A percentile compares a stretch with the other conserved stretches of the same genome.
Evolutionary conservation across 2,329 filamentous ascomycete genomes (phyloP).

Genomic region (Monosporascus cannonballus): DNA sequence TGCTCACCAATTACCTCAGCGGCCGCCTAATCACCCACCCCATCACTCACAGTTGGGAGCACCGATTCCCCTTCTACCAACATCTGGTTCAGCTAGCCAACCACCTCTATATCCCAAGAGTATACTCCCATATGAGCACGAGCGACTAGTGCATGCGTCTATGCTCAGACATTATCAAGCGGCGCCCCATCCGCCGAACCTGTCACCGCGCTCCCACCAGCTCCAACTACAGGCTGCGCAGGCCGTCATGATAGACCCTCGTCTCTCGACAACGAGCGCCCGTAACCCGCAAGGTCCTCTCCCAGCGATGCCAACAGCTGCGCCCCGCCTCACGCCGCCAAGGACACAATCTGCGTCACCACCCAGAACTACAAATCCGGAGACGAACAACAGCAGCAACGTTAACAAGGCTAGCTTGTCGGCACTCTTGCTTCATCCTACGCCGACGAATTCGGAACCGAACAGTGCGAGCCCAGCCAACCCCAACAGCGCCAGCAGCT

Average conservation of each 20-base stretch:
- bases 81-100: slow-evolving; percentile 9
- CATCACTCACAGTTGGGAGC: slow-evolving; percentile 15
- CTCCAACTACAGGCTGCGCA: slow-evolving; percentile 37
- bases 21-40: slow-evolving; percentile 11
- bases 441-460: slow-evolving; percentile 39
- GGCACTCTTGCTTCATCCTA: slow-evolving; percentile 44
- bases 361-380: slow-evolving; percentile 34
- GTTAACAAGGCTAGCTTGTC: slow-evolving; percentile 41
- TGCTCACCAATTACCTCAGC: slow-evolving; percentile 8
- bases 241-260: slow-evolving; percentile 34
- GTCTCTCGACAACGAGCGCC: slow-evolving; percentile 25
- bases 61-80: slow-evolving; percentile 11
- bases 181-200: slow-evolving; percentile 21
- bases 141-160: slow-evolving; percentile 18
- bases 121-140: slow-evolving; percentile 15
- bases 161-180: slow-evolving; percentile 16
- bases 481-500: slow-evolving; percentile 40
- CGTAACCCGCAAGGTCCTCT: slow-evolving; percentile 38
- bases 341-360: slow-evolving; percentile 45
- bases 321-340: slow-evolving; percentile 34
- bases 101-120: slow-evolving; percentile 18
- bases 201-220: slow-evolving; percentile 38
- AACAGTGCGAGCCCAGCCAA: slow-evolving; percentile 37
- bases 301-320: slow-evolving; percentile 30
- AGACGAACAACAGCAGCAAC: slow-evolving; percentile 14